Evolutionary conservation across 1,284 basidiomycete species (phyloP).

Genomic region (Ustilago crameri): DNA sequence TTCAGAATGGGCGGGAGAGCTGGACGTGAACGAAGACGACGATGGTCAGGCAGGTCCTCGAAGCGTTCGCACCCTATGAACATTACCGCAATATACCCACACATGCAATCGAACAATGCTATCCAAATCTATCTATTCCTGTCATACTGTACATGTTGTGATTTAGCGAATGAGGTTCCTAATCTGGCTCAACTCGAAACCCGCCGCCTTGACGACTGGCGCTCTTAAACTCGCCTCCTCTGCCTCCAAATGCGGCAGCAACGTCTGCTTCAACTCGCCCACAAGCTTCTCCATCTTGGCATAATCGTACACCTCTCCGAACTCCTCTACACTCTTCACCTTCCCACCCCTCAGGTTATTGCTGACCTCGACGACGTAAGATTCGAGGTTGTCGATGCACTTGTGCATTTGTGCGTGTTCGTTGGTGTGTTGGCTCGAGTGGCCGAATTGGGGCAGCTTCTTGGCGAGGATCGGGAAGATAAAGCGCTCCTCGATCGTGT

Average conservation of each 20-base stretch:
- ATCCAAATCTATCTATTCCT: background rate
- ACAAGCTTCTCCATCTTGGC: constrained; percentile 25
- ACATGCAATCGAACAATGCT: background rate
- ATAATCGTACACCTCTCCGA: constrained; percentile 39
- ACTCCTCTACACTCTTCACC: constrained; percentile 13
- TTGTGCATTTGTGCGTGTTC: constrained; percentile 54
- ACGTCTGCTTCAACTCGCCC: constrained; percentile 19
- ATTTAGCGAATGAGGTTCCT: constrained; percentile 31
- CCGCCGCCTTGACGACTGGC: constrained; percentile 39
- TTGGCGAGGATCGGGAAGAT: constrained; percentile 60
- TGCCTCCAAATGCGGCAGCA: constrained; percentile 53
- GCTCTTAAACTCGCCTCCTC: constrained; percentile 53
- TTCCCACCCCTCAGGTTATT: constrained; percentile 14
- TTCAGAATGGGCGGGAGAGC: constrained; percentile 8
- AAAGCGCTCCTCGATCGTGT: constrained; percentile 59
- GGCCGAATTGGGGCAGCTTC: constrained; percentile 54
- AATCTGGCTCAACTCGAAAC: constrained; percentile 42
- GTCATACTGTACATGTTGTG: background rate
- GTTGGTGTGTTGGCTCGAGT: constrained; percentile 36
- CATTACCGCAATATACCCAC: background rate
- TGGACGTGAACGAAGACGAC: constrained; percentile 25
- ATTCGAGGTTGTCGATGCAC: constrained; percentile 28
- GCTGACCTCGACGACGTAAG: constrained; percentile 19
- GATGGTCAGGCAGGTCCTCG: constrained; percentile 17
- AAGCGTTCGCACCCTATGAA: constrained; percentile 38